A percentile compares a stretch with the other conserved stretches of the same genome.
Evolutionary conservation across 768 basidiomycete species (phyloP).

Genomic region (Boletus fagicola): DNA sequence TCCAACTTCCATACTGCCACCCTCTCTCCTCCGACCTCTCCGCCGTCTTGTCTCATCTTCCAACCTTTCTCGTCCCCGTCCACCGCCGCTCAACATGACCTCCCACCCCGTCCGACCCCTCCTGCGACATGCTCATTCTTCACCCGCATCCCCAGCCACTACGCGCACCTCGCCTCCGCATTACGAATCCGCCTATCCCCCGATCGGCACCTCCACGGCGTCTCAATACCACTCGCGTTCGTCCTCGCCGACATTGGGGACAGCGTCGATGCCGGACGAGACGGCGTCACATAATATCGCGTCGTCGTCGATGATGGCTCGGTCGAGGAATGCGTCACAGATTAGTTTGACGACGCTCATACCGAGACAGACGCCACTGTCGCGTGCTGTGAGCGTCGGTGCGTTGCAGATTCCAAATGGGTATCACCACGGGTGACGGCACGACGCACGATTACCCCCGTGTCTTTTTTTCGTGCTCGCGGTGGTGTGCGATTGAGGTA

Average conservation of each 20-base stretch:
- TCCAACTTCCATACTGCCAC: slow-evolving; percentile 21
- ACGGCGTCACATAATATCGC: slow-evolving; percentile 32
- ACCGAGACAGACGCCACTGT: slow-evolving; percentile 42
- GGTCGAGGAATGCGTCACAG: slow-evolving; percentile 68
- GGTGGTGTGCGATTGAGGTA: background rate
- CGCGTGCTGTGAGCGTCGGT: slow-evolving; percentile 34
- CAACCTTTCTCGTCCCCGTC: slow-evolving; percentile 21
- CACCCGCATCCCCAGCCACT: slow-evolving; percentile 15
- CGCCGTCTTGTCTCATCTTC: slow-evolving; percentile 28
- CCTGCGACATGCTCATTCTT: slow-evolving; percentile 24
- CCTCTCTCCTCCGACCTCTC: slow-evolving; percentile 29
- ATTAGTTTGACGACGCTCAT: slow-evolving; percentile 56
- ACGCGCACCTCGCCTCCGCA: slow-evolving; percentile 7
- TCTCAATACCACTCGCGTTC: slow-evolving; percentile 35
- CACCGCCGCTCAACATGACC: slow-evolving; percentile 19
- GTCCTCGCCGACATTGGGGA: slow-evolving; percentile 29
- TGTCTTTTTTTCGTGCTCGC: background rate
- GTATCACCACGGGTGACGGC: slow-evolving; percentile 13
- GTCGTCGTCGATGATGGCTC: slow-evolving; percentile 43
- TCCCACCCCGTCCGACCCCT: slow-evolving; percentile 9
- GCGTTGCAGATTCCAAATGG: slow-evolving; percentile 17
- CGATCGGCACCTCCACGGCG: slow-evolving; percentile 33
- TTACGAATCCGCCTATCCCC: slow-evolving; percentile 22
- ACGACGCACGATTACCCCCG: no score
- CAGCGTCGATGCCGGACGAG: slow-evolving; percentile 9